Evolutionary conservation across 805 yeast species (phyloP).

Genomic region (Lachancea dasiensis): DNA sequence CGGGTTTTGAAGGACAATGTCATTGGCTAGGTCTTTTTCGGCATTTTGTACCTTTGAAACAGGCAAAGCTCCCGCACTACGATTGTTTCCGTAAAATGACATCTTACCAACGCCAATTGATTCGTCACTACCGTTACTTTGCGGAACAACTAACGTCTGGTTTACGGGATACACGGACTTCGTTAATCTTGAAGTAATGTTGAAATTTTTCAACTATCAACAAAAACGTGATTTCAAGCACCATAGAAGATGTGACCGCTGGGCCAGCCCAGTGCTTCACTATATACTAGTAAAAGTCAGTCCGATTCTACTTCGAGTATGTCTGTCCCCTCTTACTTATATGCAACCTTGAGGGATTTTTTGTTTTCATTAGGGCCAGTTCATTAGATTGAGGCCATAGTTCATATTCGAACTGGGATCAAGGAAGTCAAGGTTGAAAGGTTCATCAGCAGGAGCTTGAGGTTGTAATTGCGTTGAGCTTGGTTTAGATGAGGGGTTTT

Average conservation of each 20-base stretch:
- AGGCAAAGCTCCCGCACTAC: conserved; percentile 8
- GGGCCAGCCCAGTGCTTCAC: no score
- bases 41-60: conserved; percentile 22
- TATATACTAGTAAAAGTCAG: no score
- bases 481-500: conserved; percentile 3
- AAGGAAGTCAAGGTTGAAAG: conserved; percentile 18
- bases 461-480: conserved; percentile 2
- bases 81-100: conserved; percentile 12
- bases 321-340: no score
- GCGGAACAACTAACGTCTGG: no score
- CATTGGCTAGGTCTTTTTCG: conserved; percentile 48
- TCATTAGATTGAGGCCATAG: conserved; percentile 24
- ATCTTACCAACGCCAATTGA: conserved; percentile 1
- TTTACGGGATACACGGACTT: no score
- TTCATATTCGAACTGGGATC: conserved; percentile 14
- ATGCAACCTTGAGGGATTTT: no score
- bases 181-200: no score
- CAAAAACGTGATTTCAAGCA: neutral
- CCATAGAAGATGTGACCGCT: no score
- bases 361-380: conserved; percentile 19
- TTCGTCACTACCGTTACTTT: no score
- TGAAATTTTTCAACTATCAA: neutral
- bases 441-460: conserved; percentile 5
- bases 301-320: no score
- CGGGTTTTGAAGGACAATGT: conserved; percentile 63